Evolutionary conservation across 176 grass and related monocot genomes (phyloP), one percentile per base, ranked within the genome.

Genomic region (Eleusine coracana): DNA sequence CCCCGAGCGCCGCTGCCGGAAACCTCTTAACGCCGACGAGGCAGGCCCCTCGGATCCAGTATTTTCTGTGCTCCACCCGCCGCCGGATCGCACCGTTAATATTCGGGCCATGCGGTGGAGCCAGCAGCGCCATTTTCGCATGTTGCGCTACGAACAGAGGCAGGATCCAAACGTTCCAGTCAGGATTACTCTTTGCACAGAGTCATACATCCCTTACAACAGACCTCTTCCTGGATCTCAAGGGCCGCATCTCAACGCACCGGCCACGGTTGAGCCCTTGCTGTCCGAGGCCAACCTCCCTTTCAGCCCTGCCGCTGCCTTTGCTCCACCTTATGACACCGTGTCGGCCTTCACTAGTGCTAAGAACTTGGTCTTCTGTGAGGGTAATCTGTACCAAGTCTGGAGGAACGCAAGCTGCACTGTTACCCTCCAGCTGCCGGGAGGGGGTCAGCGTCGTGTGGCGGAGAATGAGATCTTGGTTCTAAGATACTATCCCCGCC

Each of bases 381-480:
- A 89, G 38, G 78, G 88, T 4, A 86, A 39, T 46, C 40, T 89
- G 39, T 86, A 89, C 49, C 88, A 89, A 49, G 70, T 89, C 73
- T 89, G 88, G 88, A 82, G 83, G 48, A 89, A 89, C 21, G 78
- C 83, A 11, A 89, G 88, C 78, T 89, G 88, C 60, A 86, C 88
- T 2, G 88, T 89, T 41, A 89, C 88, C 72, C 28, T 89, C 38
- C 83, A 89, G 83, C 73, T 89, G 38, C 88, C 88, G 5, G 88
- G 39, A 60, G 88, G 88, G 7, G 88, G 88, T 31, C 88, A 89
- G 42, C 79, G 58, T 1, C 83, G 88, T 9, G 78, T 89, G 1
- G 50, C 83, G 0, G 88, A 89, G 40, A 89, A 89, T 82, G 88
- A 89, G 64, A 77, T 86, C 12, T 25, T 89, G 59, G 67, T 89